phyloP scores from a whole-genome alignment of 805 yeast genomes.

The Nakazawaea ernobii region DNA sequence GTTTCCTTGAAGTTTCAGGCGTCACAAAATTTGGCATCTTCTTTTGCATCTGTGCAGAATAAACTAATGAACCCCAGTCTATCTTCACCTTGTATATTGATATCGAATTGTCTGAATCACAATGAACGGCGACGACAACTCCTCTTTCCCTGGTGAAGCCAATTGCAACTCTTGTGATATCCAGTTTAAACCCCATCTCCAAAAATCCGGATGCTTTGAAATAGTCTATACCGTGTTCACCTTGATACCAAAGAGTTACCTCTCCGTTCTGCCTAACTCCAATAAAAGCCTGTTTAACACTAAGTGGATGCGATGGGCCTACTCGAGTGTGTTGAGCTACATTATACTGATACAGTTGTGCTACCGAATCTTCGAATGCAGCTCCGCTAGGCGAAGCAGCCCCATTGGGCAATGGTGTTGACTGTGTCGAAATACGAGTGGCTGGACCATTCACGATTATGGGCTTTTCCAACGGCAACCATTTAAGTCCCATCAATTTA shows the following conservation, averaged over 20 bases:
- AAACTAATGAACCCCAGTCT: constrained; percentile 52
- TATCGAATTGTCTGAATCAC: constrained; percentile 26
- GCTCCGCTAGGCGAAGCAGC: constrained; percentile 30
- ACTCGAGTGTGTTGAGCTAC: constrained; percentile 53
- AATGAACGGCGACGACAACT: constrained; percentile 37
- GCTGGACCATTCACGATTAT: constrained; percentile 60
- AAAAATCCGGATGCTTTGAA: constrained; percentile 29
- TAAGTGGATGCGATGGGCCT: constrained; percentile 64
- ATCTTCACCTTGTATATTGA: constrained; percentile 36
- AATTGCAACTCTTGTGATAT: constrained; percentile 35
- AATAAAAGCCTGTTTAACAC: constrained; percentile 65
- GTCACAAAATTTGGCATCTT: constrained; percentile 45
- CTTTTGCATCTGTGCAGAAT: constrained; percentile 40
- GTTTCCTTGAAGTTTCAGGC: constrained; percentile 35
- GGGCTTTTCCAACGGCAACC: constrained; percentile 73
- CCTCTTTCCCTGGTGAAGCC: constrained; percentile 46
- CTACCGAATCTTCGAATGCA: constrained; percentile 26
- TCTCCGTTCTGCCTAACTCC: constrained; percentile 60
- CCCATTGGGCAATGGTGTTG: constrained; percentile 24
- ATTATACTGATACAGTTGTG: constrained; percentile 42
- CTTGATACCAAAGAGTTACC: constrained; percentile 56
- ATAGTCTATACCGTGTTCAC: constrained; percentile 56
- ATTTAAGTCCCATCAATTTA: constrained; percentile 48
- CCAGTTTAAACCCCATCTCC: constrained; percentile 18
- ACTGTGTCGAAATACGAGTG: constrained; percentile 21